phyloP scores from a whole-genome alignment of 2,329 filamentous ascomycete species.

The Rutstroemia sp. region DNA sequence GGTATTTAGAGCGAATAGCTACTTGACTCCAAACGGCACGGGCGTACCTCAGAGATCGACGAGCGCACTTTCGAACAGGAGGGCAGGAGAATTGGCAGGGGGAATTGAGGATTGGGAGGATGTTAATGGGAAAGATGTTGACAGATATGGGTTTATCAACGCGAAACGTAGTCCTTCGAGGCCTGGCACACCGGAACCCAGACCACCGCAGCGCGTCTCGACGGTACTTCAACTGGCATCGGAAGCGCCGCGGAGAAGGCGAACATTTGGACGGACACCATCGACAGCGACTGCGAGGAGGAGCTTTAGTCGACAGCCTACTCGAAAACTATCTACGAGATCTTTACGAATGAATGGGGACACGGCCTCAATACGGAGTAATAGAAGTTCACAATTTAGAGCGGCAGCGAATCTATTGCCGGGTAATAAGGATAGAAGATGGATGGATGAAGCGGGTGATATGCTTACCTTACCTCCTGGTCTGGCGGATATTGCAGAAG shows the following conservation, averaged over 20 bases:
- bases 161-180: slow-evolving; percentile 33
- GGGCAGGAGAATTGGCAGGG: slow-evolving; percentile 43
- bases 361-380: slow-evolving; percentile 33
- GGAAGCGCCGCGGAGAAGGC: slow-evolving; percentile 24
- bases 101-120: slow-evolving; percentile 63
- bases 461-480: slow-evolving; percentile 56
- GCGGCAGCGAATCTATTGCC: slow-evolving; percentile 53
- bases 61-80: slow-evolving; percentile 21
- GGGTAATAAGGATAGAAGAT: slow-evolving; percentile 52
- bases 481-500: slow-evolving; percentile 47
- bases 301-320: slow-evolving; percentile 34
- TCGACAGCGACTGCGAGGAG: slow-evolving; percentile 19
- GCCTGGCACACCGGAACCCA: slow-evolving; percentile 31
- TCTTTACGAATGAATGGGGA: slow-evolving; percentile 44
- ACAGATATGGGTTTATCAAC: slow-evolving; percentile 62
- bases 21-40: slow-evolving; percentile 12
- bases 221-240: slow-evolving; percentile 27
- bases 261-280: slow-evolving; percentile 24
- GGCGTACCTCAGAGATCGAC: slow-evolving; percentile 14
- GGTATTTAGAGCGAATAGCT: slow-evolving; percentile 11
- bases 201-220: slow-evolving; percentile 26
- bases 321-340: slow-evolving; percentile 48
- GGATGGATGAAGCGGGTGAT: slow-evolving; percentile 59
- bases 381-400: slow-evolving; percentile 44
- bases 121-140: slow-evolving; percentile 51